These are phyloP conservation scores for Aulographum hederae DNA, from an alignment of 2,329 filamentous ascomycete species.

Conservation along the genomic window DNA sequence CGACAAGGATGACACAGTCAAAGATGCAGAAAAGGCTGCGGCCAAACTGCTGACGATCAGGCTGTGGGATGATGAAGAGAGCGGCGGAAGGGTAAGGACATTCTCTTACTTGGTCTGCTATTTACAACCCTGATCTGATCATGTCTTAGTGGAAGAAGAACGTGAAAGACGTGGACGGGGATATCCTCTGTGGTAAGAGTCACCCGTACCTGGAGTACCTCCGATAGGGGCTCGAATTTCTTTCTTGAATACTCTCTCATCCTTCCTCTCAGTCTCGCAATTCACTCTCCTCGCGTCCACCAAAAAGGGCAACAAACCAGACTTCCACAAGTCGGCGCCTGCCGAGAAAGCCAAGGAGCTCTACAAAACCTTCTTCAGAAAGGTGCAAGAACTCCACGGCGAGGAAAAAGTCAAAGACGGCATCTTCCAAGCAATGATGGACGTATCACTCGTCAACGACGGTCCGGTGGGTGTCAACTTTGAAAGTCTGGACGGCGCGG, in stretches of 20 bases:
- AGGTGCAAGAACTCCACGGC: slow-evolving; percentile 53
- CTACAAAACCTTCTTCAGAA: slow-evolving; percentile 68
- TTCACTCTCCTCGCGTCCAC: slow-evolving; percentile 85
- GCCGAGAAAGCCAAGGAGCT: slow-evolving; percentile 61
- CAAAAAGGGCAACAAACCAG: slow-evolving; percentile 91
- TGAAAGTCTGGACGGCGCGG: slow-evolving; percentile 37
- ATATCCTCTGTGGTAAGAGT: slow-evolving; percentile 68
- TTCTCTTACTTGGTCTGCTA: slow-evolving; percentile 18
- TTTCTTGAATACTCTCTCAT: too few relatives aligned
- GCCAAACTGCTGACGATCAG: slow-evolving; percentile 77
- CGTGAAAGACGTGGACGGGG: slow-evolving; percentile 74
- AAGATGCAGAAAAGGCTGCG: slow-evolving; percentile 70
- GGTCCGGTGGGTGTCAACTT: slow-evolving; percentile 45
- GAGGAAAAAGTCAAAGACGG: slow-evolving; percentile 74
- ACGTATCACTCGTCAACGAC: slow-evolving; percentile 83
- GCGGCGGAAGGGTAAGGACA: too few relatives aligned
- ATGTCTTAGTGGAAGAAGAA: slow-evolving; percentile 63
- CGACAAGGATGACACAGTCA: slow-evolving; percentile 74
- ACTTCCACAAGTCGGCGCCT: slow-evolving; percentile 77
- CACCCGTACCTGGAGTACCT: slow-evolving; percentile 2
- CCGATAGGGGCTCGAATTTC: too few relatives aligned
- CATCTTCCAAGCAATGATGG: slow-evolving; percentile 98
- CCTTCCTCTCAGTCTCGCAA: slow-evolving; percentile 65
- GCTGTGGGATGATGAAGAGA: slow-evolving; percentile 72
- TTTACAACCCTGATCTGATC: neutral